Evolutionary conservation across 441 rosid species (phyloP).

Genomic region (Metrosideros polymorpha): DNA sequence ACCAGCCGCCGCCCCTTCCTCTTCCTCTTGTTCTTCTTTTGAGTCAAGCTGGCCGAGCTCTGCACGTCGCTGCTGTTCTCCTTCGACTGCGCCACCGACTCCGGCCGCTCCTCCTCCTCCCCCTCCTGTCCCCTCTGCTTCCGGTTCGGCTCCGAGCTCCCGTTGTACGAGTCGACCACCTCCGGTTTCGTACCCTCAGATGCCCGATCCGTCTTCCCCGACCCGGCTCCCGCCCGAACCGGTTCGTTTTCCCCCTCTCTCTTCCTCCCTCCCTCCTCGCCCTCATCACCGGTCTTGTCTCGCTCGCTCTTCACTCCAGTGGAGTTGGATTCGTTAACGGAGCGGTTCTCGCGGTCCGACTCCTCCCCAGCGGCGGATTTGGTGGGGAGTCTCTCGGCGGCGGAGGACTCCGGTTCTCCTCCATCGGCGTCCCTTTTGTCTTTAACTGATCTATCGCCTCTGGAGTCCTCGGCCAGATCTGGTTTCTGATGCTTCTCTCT

Average conservation of each 20-base stretch:
- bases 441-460: conserved; percentile 11
- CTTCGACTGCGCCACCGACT: not conserved
- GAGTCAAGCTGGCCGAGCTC: conserved; percentile 36
- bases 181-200: conserved; percentile 14
- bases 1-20: conserved; percentile 9
- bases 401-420: not conserved
- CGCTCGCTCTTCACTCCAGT: conserved; percentile 17
- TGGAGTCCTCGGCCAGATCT: conserved; percentile 31
- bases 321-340: conserved; percentile 54
- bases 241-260: conserved; percentile 8
- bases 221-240: conserved; percentile 3
- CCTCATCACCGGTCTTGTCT: conserved; percentile 4
- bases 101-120: conserved; percentile 15
- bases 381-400: conserved; percentile 3
- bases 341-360: conserved; percentile 31
- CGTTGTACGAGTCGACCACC: conserved; percentile 15
- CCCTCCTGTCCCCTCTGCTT: conserved; percentile 3
- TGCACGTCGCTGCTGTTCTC: conserved; percentile 46
- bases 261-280: conserved; percentile 7
- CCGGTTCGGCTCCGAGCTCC: conserved; percentile 23
- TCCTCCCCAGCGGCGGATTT: conserved; percentile 23
- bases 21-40: conserved; percentile 6
- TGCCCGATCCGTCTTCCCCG: conserved; percentile 22
- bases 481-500: conserved; percentile 13
- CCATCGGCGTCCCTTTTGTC: conserved; percentile 8